Percentiles rank a stretch among this genome's conserved stretches.
phyloP scores from a whole-genome alignment of 352 stramenopile species.

The Plasmopara muralis region DNA sequence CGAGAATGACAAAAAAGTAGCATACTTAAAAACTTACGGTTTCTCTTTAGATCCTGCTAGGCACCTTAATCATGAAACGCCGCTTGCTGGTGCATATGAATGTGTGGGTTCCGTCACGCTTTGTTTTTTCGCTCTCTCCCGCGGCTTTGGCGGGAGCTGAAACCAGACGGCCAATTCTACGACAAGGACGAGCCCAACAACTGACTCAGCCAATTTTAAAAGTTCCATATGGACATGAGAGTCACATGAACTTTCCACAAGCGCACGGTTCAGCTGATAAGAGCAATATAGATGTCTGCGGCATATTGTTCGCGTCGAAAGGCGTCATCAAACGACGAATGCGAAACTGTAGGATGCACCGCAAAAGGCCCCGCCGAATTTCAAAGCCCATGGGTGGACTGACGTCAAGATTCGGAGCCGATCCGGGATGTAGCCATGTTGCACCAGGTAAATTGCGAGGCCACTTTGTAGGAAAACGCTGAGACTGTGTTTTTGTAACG shows the following conservation, averaged over 20 bases:
- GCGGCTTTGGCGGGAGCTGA: slow-evolving; percentile 3
- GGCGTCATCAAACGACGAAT: not conserved
- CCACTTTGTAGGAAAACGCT: not conserved
- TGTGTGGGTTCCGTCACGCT: slow-evolving; percentile 11
- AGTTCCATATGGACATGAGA: not conserved
- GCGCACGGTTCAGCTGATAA: slow-evolving; percentile 5
- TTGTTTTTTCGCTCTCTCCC: slow-evolving; percentile 15
- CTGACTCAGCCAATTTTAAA: slow-evolving; percentile 21
- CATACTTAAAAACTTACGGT: slow-evolving; percentile 10
- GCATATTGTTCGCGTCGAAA: slow-evolving; percentile 13
- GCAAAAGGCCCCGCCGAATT: too few relatives aligned
- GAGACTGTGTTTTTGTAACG: not conserved
- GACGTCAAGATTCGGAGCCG: not conserved
- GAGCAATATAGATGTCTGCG: not conserved
- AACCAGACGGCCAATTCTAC: slow-evolving; percentile 3
- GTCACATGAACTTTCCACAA: slow-evolving; percentile 4
- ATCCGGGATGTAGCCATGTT: slow-evolving; percentile 18
- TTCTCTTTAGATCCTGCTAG: slow-evolving; percentile 13
- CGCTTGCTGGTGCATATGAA: slow-evolving; percentile 6
- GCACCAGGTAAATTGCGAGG: not conserved
- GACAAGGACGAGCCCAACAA: slow-evolving; percentile 10
- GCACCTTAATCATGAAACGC: slow-evolving; percentile 12
- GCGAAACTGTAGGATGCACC: slow-evolving; percentile 4
- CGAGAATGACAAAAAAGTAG: slow-evolving; percentile 10
- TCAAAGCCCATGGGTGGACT: too few relatives aligned